These are phyloP conservation scores for Voacanga thouarsii DNA, from an alignment of 257 asterid genomes.

Conservation along the genomic window DNA sequence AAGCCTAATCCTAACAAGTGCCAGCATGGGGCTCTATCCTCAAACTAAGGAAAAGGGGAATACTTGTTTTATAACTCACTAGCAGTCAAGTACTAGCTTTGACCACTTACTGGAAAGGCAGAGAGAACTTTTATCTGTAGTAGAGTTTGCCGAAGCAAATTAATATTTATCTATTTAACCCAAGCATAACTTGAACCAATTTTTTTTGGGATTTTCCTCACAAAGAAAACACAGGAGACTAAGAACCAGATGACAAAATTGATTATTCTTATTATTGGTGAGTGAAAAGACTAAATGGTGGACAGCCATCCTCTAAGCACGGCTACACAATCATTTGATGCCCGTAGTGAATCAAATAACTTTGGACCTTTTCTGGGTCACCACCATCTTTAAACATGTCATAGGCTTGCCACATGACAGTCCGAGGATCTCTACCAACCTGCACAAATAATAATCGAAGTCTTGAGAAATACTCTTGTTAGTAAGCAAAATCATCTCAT, in stretches of 20 bases:
- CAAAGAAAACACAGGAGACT: neutral
- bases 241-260: neutral
- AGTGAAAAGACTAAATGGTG: neutral
- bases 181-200: neutral
- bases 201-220: neutral
- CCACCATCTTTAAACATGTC: constrained; percentile 77
- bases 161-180: neutral
- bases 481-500: neutral
- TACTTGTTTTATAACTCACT: neutral
- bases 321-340: neutral
- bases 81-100: neutral
- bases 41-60: neutral
- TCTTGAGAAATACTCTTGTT: neutral
- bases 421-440: constrained; percentile 84
- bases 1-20: neutral
- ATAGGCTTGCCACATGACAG: constrained; percentile 76
- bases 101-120: neutral
- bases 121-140: neutral
- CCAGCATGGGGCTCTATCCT: neutral
- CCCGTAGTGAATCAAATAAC: neutral
- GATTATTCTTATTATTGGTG: neutral
- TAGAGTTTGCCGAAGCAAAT: neutral
- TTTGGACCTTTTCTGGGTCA: constrained; percentile 77
- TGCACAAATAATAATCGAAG: constrained; percentile 26
- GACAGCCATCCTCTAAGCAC: neutral